These are phyloP conservation scores for Dothideomycetes sp. DNA, from an alignment of 2,329 filamentous ascomycete genomes.

Conservation along the genomic window DNA sequence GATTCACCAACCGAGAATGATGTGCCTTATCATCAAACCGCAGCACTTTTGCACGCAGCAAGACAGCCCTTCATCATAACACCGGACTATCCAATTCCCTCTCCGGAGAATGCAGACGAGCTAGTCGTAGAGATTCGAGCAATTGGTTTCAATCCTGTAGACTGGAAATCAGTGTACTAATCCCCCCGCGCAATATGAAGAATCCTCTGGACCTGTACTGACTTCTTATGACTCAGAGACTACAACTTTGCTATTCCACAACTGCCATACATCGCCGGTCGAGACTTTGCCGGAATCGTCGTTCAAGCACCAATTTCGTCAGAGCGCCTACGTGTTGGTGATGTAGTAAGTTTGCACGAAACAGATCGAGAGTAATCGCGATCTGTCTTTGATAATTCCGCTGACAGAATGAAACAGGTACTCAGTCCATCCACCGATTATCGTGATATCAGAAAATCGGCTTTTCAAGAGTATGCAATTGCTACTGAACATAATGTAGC, in stretches of 20 bases:
- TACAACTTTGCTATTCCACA: constrained; percentile 61
- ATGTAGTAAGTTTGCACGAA: constrained; percentile 34
- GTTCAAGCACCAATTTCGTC: constrained; percentile 36
- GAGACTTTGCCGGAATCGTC: constrained; percentile 60
- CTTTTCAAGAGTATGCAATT: constrained; percentile 61
- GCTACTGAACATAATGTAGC: constrained; percentile 57
- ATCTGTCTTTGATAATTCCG: not conserved
- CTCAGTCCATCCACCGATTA: constrained; percentile 68
- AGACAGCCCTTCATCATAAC: not conserved
- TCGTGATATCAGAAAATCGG: constrained; percentile 60
- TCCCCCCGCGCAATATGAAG: not conserved
- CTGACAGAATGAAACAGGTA: constrained; percentile 19
- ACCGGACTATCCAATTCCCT: not conserved
- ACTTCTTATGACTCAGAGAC: constrained; percentile 40
- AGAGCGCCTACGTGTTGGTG: constrained; percentile 47
- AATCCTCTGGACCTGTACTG: not conserved
- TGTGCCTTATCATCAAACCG: not conserved
- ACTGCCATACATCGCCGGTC: constrained; percentile 59
- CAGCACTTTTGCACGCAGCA: constrained; percentile 3
- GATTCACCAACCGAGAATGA: constrained; percentile 4
- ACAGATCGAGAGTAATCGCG: too few species aligned
- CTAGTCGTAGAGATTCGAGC: constrained; percentile 54
- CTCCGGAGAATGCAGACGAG: constrained; percentile 32
- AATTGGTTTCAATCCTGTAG: constrained; percentile 67
- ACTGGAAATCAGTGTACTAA: constrained; percentile 63